Evolutionary conservation across 228 moss, liverwort and hornwort species (phyloP).

Genomic region (Sphagnum fallax): DNA sequence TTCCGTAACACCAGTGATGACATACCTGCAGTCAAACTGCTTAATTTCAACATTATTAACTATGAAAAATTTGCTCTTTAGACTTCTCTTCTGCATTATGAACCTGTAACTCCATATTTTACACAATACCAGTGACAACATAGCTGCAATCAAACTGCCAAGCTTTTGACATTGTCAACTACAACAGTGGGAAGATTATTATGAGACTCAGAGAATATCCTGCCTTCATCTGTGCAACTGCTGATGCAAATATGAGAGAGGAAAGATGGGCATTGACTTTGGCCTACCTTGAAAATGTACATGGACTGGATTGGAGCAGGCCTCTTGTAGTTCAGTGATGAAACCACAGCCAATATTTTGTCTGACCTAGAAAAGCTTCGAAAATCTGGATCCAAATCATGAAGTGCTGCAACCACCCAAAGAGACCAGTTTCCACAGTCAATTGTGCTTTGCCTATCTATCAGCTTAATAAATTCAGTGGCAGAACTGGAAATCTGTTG

Average conservation of each 20-base stretch:
- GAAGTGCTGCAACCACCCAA: conserved; percentile 53
- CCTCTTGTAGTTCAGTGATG: conserved; percentile 66
- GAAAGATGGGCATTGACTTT: too few species aligned
- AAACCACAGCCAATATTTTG: conserved; percentile 57
- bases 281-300: conserved; percentile 87
- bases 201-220: background rate
- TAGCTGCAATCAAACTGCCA: background rate
- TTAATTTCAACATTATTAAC: too few species aligned
- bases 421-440: background rate
- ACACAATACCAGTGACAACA: too few species aligned
- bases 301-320: conserved; percentile 93
- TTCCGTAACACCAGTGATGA: too few species aligned
- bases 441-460: background rate
- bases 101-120: too few species aligned
- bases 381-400: conserved; percentile 90
- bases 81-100: too few species aligned
- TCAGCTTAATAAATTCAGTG: background rate
- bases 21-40: too few species aligned
- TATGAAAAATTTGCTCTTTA: too few species aligned
- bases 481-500: background rate
- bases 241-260: too few species aligned
- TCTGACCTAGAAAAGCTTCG: conserved; percentile 81
- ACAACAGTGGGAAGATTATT: background rate
- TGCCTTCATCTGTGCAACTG: background rate
- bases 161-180: background rate